These are phyloP conservation scores for Posidonia oceanica DNA, from an alignment of 116 monocot species.

Conservation along the genomic window DNA sequence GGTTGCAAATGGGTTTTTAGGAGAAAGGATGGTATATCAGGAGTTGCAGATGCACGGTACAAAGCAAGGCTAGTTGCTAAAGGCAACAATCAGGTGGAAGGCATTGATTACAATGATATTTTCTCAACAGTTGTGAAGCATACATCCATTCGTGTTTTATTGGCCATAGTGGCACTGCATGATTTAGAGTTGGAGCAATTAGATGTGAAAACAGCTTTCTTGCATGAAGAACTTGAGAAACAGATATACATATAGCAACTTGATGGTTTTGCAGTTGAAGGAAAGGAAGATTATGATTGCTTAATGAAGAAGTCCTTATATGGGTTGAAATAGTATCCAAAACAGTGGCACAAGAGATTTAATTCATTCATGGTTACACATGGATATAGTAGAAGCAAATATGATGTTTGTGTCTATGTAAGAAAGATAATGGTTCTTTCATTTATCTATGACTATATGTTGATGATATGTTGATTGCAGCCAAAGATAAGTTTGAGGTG, in stretches of 20 bases:
- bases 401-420: conserved; percentile 3
- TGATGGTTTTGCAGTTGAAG: background rate
- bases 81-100: no score
- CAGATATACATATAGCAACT: background rate
- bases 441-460: no score
- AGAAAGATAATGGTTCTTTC: background rate
- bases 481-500: no score
- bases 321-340: background rate
- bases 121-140: no score
- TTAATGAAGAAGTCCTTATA: background rate
- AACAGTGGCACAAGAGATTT: background rate
- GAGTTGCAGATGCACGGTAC: no score
- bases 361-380: background rate
- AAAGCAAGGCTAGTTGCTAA: no score
- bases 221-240: background rate
- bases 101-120: no score
- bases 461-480: no score
- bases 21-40: no score
- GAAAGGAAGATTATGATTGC: conserved; percentile 1
- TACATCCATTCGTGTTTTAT: no score
- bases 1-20: no score
- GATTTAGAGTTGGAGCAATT: background rate
- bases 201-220: background rate
- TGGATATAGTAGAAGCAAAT: background rate
- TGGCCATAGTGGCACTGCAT: background rate